Conservation (phyloP, 106 monocot genomes). For the Phalaenopsis aphrodite region DNA sequence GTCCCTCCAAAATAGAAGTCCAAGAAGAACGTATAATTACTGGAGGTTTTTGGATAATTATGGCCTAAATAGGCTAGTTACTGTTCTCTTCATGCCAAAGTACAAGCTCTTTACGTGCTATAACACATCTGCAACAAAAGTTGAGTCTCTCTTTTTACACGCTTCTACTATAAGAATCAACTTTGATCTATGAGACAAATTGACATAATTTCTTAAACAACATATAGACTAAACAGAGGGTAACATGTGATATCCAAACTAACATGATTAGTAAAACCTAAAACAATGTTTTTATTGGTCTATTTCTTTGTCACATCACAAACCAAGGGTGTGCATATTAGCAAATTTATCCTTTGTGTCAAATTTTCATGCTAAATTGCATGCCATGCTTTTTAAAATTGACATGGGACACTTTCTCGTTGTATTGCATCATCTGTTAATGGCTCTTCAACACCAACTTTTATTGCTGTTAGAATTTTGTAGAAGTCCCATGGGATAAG, state of each 20-base stretch:
- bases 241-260: neutral
- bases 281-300: neutral
- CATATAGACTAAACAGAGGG: neutral
- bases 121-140: neutral
- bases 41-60: too few relatives aligned
- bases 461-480: neutral
- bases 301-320: neutral
- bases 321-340: neutral
- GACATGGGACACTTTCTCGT: neutral
- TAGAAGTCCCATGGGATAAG: neutral
- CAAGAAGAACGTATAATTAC: too few relatives aligned
- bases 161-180: neutral
- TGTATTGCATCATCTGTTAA: neutral
- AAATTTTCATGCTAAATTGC: neutral
- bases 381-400: neutral
- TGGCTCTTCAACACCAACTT: neutral
- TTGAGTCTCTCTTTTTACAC: neutral
- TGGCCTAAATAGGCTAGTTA: too few relatives aligned
- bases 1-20: too few relatives aligned
- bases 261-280: neutral
- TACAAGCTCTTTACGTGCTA: too few relatives aligned
- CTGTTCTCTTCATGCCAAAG: too few relatives aligned
- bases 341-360: neutral
- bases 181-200: neutral
- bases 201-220: neutral